Percentiles rank a stretch among this genome's conserved stretches.
These are phyloP conservation scores for Sporothrix pallida DNA, from an alignment of 2,329 filamentous ascomycete species.

Conservation along the genomic window DNA sequence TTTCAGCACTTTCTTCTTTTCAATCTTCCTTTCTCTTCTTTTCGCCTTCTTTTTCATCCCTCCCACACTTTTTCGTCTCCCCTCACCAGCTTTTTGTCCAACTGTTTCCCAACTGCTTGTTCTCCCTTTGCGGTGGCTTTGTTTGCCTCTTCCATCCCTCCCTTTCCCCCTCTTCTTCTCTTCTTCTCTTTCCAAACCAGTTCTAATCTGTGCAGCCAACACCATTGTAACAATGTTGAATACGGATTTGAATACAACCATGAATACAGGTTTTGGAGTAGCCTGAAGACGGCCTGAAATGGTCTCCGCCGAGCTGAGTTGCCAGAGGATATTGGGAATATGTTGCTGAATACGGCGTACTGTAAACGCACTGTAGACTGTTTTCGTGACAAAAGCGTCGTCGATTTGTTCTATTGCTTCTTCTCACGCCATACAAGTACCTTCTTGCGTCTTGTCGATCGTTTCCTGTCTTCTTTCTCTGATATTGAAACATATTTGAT, in stretches of 20 bases:
- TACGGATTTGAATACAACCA: slow-evolving; percentile 2
- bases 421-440: slow-evolving; percentile 11
- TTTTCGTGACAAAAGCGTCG: background rate
- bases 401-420: background rate
- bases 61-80: background rate
- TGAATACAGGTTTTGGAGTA: background rate
- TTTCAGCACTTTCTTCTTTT: background rate
- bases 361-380: slow-evolving; percentile 7
- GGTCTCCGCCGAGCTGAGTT: background rate
- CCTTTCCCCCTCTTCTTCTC: background rate
- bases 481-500: no score
- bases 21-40: background rate
- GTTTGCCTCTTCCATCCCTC: background rate
- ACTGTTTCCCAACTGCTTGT: background rate
- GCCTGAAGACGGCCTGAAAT: no score
- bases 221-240: slow-evolving; percentile 17
- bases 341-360: background rate
- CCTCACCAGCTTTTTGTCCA: background rate
- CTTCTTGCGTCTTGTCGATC: slow-evolving; percentile 6
- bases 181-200: background rate
- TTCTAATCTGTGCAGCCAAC: background rate
- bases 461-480: no score
- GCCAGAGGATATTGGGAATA: background rate
- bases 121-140: slow-evolving; percentile 23
- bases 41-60: background rate